phyloP scores from a whole-genome alignment of 2,329 filamentous ascomycete species.

The Monilinia fructigena region DNA sequence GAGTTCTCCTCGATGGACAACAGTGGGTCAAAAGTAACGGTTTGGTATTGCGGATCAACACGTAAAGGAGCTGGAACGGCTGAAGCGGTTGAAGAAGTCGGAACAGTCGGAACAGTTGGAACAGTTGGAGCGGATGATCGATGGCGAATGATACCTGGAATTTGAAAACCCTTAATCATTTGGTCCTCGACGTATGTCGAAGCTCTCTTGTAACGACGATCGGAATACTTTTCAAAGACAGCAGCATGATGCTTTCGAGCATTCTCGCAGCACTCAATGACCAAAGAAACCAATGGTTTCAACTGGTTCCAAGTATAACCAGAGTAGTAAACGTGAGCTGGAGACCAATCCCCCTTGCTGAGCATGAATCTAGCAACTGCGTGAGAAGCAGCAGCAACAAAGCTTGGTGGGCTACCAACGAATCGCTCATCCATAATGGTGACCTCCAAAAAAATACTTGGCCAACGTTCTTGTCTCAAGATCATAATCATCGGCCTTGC shows the following conservation, averaged over 20 bases:
- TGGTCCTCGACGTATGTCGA: conserved; percentile 77
- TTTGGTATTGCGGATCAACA: conserved; percentile 8
- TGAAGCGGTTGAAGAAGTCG: background rate
- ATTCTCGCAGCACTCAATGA: conserved; percentile 84
- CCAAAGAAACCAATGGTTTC: conserved; percentile 69
- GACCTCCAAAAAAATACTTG: conserved; percentile 94
- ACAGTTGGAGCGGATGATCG: conserved; percentile 16
- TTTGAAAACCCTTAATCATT: conserved; percentile 59
- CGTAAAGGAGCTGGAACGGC: conserved; percentile 14
- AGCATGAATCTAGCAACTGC: conserved; percentile 87
- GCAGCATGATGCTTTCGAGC: conserved; percentile 79
- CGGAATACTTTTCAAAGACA: conserved; percentile 88
- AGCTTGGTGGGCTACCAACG: conserved; percentile 86
- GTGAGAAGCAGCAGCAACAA: conserved; percentile 85
- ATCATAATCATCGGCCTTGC: conserved; percentile 98
- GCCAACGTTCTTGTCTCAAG: conserved; percentile 90
- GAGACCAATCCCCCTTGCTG: conserved; percentile 85
- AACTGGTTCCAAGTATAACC: conserved; percentile 88
- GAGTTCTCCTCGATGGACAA: conserved; percentile 27
- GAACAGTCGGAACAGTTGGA: conserved; percentile 20
- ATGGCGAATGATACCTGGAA: conserved; percentile 38
- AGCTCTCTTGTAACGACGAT: conserved; percentile 82
- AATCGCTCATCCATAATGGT: conserved; percentile 98
- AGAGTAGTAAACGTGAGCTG: conserved; percentile 85
- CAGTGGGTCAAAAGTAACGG: conserved; percentile 18